These are phyloP conservation scores for Kingdonia uniflora DNA, from an alignment of 164 flowering plant genomes.

Conservation along the genomic window DNA sequence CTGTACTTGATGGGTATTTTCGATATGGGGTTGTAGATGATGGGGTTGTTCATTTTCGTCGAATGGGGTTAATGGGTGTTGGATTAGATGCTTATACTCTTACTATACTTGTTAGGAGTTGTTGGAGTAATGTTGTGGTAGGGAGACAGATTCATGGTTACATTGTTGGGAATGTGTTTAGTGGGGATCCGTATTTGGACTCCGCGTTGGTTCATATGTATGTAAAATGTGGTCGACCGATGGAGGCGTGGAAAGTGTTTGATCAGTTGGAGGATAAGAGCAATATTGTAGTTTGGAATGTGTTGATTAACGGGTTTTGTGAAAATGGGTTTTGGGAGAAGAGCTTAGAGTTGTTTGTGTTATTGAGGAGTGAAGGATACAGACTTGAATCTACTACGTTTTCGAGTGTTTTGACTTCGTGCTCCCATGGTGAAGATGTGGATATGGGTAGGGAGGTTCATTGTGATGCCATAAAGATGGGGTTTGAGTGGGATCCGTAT, in stretches of 20 bases:
- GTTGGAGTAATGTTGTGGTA: constrained; percentile 7
- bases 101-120: constrained; percentile 33
- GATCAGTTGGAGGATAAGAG: constrained; percentile 24
- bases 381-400: constrained; percentile 30
- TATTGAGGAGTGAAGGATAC: constrained; percentile 24
- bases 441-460: constrained; percentile 40
- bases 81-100: constrained; percentile 49
- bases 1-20: constrained; percentile 48
- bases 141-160: constrained; percentile 58
- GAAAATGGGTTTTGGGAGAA: constrained; percentile 38
- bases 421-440: constrained; percentile 25
- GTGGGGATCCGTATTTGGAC: constrained; percentile 35
- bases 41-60: constrained; percentile 31
- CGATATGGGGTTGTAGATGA: constrained; percentile 22
- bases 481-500: constrained; percentile 34
- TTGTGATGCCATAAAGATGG: constrained; percentile 38
- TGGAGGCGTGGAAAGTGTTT: constrained; percentile 34
- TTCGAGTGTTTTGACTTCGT: constrained; percentile 36
- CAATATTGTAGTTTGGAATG: constrained; percentile 44
- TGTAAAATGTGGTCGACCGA: constrained; percentile 17
- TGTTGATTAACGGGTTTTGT: constrained; percentile 45
- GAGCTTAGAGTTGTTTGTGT: constrained; percentile 33
- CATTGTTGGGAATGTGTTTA: constrained; percentile 22
- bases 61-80: constrained; percentile 35
- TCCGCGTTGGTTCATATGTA: constrained; percentile 53